These are phyloP conservation scores for thale cress (Arabidopsis thaliana) DNA, from an alignment of 345 rosid genomes.

Conservation along the genomic window TAIR10.1 NC_003076.8:9037501-9038000, in stretches of 20 bases:
- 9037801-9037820: slow-evolving; percentile 81
- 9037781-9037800: slow-evolving; percentile 83
- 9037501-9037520: slow-evolving; percentile 12
- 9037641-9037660: slow-evolving; percentile 90
- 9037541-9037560: slow-evolving; percentile 66
- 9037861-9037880: slow-evolving; percentile 73
- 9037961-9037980: slow-evolving; percentile 87
- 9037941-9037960: slow-evolving; percentile 49
- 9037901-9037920: slow-evolving; percentile 5
- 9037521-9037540: slow-evolving; percentile 65
- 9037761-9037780: slow-evolving; percentile 70
- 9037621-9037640: slow-evolving; percentile 80
- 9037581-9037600: slow-evolving; percentile 64
- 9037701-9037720: slow-evolving; percentile 60
- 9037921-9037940: background rate
- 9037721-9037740: slow-evolving; percentile 63
- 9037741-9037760: slow-evolving; percentile 63
- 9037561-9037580: slow-evolving; percentile 63
- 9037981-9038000: slow-evolving; percentile 84
- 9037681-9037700: slow-evolving; percentile 61
- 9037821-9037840: slow-evolving; percentile 72
- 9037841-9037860: slow-evolving; percentile 78
- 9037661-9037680: slow-evolving; percentile 71
- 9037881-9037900: slow-evolving; percentile 46
- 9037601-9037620: slow-evolving; percentile 82